Conservation (phyloP, 345 rosid genomes). For the Hibiscus tridactylites region DNA sequence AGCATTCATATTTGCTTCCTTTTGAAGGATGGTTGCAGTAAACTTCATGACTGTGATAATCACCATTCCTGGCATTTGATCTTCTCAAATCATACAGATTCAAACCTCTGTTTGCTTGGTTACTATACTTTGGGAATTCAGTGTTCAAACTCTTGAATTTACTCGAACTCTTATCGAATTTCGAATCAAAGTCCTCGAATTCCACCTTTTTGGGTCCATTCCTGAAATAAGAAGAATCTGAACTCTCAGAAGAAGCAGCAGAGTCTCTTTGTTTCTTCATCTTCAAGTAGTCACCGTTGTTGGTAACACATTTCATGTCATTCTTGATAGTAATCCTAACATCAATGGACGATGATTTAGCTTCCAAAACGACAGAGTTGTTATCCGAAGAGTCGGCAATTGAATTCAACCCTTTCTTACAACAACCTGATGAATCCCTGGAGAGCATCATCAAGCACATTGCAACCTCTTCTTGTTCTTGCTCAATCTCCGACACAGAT, state of each 20-base stretch:
- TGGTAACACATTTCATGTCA: slow-evolving; percentile 9
- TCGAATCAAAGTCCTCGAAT: slow-evolving; percentile 31
- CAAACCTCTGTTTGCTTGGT: slow-evolving; percentile 26
- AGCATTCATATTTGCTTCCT: slow-evolving; percentile 31
- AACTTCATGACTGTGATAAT: slow-evolving; percentile 19
- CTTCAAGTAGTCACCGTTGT: slow-evolving; percentile 23
- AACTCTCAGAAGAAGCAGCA: slow-evolving; percentile 35
- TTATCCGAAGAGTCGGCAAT: slow-evolving; percentile 60
- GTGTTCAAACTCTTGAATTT: slow-evolving; percentile 23
- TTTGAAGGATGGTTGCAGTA: slow-evolving; percentile 21
- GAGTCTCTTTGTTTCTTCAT: slow-evolving; percentile 25
- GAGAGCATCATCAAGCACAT: slow-evolving; percentile 79
- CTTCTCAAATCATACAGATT: slow-evolving; percentile 38
- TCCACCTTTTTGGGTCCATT: slow-evolving; percentile 53
- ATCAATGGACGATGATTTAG: slow-evolving; percentile 50
- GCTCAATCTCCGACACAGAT: slow-evolving; percentile 57
- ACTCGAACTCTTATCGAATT: slow-evolving; percentile 31
- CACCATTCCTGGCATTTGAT: slow-evolving; percentile 19
- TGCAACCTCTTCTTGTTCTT: slow-evolving; percentile 72
- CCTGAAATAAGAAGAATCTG: slow-evolving; percentile 64
- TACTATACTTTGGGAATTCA: slow-evolving; percentile 24
- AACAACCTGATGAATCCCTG: slow-evolving; percentile 40
- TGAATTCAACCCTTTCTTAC: slow-evolving; percentile 43
- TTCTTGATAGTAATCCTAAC: slow-evolving; percentile 30
- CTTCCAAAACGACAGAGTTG: slow-evolving; percentile 58